phyloP scores from a whole-genome alignment of 768 basidiomycete species.

The Xerocomellus amylosporus region DNA sequence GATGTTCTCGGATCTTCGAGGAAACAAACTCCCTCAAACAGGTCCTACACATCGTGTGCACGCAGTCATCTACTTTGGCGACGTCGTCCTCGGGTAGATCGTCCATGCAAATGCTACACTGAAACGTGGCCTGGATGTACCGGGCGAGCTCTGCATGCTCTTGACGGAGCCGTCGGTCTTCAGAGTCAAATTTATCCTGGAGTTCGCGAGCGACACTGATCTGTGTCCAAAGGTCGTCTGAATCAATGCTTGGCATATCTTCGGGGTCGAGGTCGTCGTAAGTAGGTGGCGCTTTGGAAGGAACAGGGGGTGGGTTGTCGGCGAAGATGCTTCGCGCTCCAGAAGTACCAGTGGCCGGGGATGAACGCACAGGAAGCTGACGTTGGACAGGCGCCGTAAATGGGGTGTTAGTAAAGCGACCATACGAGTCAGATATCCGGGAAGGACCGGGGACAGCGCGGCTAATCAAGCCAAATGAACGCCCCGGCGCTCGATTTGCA shows the following conservation, averaged over 20 bases:
- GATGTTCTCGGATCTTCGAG: conserved; percentile 48
- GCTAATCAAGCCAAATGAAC: conserved; percentile 8
- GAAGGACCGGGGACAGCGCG: conserved; percentile 29
- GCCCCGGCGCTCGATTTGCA: not conserved
- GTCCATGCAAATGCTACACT: conserved; percentile 60
- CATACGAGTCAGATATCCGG: not conserved
- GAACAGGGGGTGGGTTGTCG: conserved; percentile 26
- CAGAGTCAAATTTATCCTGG: conserved; percentile 41
- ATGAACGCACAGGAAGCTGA: not conserved
- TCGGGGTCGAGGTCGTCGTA: conserved; percentile 17
- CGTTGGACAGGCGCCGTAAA: not conserved
- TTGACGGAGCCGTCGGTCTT: conserved; percentile 37
- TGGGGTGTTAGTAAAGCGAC: not conserved
- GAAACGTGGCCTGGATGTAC: conserved; percentile 38
- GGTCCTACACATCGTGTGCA: conserved; percentile 51
- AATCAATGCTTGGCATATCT: not conserved
- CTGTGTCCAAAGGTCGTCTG: conserved; percentile 7
- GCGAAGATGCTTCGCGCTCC: conserved; percentile 28
- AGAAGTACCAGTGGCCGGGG: not conserved
- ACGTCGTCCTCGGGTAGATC: conserved; percentile 40
- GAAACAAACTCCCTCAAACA: conserved; percentile 46
- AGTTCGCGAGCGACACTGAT: conserved; percentile 24
- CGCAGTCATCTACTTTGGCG: conserved; percentile 43
- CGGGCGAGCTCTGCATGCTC: conserved; percentile 34
- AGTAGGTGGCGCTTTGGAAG: conserved; percentile 5